These are phyloP conservation scores for Angomonas deanei DNA, from an alignment of 208 protist genomes.

Conservation along the genomic window DNA sequence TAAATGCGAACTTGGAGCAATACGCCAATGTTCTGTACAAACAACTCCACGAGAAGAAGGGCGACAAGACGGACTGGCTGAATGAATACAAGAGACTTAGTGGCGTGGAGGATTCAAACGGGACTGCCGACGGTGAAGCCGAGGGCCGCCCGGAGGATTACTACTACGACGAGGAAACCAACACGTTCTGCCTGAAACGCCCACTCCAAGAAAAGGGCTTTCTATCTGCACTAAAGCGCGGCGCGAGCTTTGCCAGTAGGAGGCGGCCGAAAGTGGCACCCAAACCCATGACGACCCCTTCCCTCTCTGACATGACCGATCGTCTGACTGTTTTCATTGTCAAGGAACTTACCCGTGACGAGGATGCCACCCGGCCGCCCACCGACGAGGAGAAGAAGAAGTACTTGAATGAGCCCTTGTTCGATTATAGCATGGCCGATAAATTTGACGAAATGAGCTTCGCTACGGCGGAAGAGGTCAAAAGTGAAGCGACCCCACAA, in stretches of 20 bases:
- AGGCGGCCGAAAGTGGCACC: background rate
- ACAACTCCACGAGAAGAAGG: background rate
- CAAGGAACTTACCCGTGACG: constrained; percentile 19
- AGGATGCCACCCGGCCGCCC: constrained; percentile 10
- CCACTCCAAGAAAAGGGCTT: background rate
- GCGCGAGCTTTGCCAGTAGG: background rate
- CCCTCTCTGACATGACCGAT: constrained; percentile 34
- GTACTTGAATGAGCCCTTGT: background rate
- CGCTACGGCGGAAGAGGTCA: background rate
- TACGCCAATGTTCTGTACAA: constrained; percentile 2
- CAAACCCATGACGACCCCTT: background rate
- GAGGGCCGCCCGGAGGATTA: background rate
- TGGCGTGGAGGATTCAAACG: background rate
- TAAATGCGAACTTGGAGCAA: background rate
- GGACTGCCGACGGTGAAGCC: background rate
- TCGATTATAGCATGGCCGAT: background rate
- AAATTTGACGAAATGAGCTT: constrained; percentile 1
- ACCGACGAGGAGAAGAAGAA: background rate
- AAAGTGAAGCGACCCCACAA: no score
- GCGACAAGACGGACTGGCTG: background rate
- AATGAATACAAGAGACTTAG: background rate
- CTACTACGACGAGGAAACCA: constrained; percentile 19
- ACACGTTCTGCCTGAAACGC: constrained; percentile 6
- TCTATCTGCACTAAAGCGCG: background rate
- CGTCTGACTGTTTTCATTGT: constrained; percentile 38